Base-by-base conservation (phyloP, 495 filamentous ascomycete genomes). In the Neurospora hispaniola region DNA sequence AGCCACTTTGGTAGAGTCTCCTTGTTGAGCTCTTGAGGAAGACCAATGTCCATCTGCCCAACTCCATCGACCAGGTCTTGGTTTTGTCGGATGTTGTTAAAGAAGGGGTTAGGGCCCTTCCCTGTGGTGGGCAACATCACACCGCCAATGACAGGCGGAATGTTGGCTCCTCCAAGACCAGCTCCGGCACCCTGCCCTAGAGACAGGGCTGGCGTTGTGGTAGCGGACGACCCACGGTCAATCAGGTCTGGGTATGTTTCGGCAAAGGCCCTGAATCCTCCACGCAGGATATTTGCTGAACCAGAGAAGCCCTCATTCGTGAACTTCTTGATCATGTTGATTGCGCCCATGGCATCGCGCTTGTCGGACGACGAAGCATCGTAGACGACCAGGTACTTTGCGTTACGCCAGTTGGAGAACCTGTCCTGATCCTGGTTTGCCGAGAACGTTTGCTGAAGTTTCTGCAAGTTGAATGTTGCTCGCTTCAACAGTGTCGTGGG, bases 11-110 rank as follows among this genome's bases (percentile, higher is more conserved):
- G 96, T 18, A 98, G 85, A 20, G 82, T 76, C 4, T 84, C 85
- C 71, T 88, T 78, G 16, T 85, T 78, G 23, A 93, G 79, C 8
- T 81, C 81, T 44, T 86, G 76, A 0, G 96, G 96, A 66, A 91
- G 80, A 69, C 90, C 88, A 68, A 99, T 79, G 42, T 93, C 84
- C 76, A 98, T 90, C 78, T 97, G 94, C 0, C 96, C 96, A 54
- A 99, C 96, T 35, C 96, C 96, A 71, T 92, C 94, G 68, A 97
- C 89, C 48, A 99, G 82, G 78, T 99, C 96, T 89, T 97, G 96
- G 74, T 99, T 97, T 81, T 98, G 96, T 39, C 96, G 88, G 76
- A 99, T 98, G 74, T 97, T 98, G 72, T 89, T 88, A 82, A 98
- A 99, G 81, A 99, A 98, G 0, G 96, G 94, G 76, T 96, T 97